Evolutionary conservation across 768 basidiomycete genomes (phyloP).

Genomic region (Mycena haematopus): DNA sequence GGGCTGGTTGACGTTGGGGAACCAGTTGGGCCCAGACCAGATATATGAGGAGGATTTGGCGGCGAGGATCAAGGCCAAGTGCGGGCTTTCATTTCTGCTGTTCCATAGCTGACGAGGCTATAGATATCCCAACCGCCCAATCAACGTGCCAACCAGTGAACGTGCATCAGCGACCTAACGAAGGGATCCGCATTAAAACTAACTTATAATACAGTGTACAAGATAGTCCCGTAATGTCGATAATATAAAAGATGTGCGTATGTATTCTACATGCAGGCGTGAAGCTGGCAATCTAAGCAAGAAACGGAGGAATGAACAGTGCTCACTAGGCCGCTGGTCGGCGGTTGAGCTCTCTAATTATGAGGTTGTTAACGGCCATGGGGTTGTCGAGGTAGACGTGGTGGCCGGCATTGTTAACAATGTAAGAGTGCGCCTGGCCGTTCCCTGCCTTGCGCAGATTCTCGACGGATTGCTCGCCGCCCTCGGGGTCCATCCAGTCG

Average conservation of each 20-base stretch:
- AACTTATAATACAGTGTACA: constrained; percentile 17
- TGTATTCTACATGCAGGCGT: constrained; percentile 14
- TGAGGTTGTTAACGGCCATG: constrained; percentile 75
- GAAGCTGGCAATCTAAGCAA: neutral
- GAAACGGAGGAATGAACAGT: neutral
- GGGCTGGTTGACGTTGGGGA: constrained; percentile 93
- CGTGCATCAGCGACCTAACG: neutral
- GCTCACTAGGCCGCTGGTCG: constrained; percentile 26
- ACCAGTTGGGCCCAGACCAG: constrained; percentile 87
- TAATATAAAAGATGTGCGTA: constrained; percentile 6
- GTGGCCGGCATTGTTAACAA: constrained; percentile 83
- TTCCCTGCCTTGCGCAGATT: constrained; percentile 81
- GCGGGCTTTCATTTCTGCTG: constrained; percentile 27
- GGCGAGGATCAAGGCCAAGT: constrained; percentile 74
- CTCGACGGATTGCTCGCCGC: constrained; percentile 78
- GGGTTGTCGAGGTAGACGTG: constrained; percentile 92
- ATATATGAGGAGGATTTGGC: constrained; percentile 84
- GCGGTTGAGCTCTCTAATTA: constrained; percentile 78
- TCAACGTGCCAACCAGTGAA: constrained; percentile 31
- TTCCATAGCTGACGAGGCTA: neutral
- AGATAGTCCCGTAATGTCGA: constrained; percentile 8
- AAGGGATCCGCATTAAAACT: neutral
- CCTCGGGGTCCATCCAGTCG: constrained; percentile 96
- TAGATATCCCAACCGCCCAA: constrained; percentile 55
- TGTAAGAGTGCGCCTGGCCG: constrained; percentile 73